Conservation (phyloP, 371 early-diverging fungal genomes). For the Circinella umbellata region DNA sequence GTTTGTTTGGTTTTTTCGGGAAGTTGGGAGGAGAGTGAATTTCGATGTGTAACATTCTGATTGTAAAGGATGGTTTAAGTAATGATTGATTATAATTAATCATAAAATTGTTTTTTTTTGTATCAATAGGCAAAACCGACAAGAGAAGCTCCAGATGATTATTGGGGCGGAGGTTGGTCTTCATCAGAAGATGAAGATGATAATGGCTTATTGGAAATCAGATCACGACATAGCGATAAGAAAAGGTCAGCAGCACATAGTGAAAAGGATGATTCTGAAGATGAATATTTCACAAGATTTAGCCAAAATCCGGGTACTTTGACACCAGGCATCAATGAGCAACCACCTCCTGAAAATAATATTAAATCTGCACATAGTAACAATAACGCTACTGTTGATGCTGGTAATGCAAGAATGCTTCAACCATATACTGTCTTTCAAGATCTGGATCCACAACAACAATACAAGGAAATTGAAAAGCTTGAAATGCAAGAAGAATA, state of each 20-base stretch:
- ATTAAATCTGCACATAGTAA: neutral
- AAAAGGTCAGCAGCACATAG: neutral
- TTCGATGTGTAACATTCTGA: too few species aligned
- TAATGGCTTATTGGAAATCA: constrained; percentile 17
- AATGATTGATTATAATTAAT: too few species aligned
- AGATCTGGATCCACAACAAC: constrained; percentile 13
- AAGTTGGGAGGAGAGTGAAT: neutral
- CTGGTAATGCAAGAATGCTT: constrained; percentile 6
- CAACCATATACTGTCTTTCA: constrained; percentile 19
- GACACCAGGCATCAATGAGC: constrained; percentile 37
- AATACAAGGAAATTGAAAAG: constrained; percentile 21
- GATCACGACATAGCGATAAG: constrained; percentile 1
- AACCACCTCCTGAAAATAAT: neutral
- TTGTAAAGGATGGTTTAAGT: neutral
- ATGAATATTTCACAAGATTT: constrained; percentile 50
- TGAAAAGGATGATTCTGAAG: constrained; percentile 37
- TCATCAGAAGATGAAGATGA: constrained; percentile 35
- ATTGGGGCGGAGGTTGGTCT: constrained; percentile 58
- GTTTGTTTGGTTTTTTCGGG: constrained; percentile 15
- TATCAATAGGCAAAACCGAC: neutral
- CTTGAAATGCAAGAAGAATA: constrained; percentile 55
- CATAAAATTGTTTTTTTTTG: neutral
- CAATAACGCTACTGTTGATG: neutral
- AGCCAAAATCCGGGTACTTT: constrained; percentile 46
- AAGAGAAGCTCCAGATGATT: constrained; percentile 39